Percentiles rank a stretch among this genome's conserved stretches.
Conservation (phyloP, 1,284 basidiomycete genomes). For the Filobasidium uniguttulatum region DNA sequence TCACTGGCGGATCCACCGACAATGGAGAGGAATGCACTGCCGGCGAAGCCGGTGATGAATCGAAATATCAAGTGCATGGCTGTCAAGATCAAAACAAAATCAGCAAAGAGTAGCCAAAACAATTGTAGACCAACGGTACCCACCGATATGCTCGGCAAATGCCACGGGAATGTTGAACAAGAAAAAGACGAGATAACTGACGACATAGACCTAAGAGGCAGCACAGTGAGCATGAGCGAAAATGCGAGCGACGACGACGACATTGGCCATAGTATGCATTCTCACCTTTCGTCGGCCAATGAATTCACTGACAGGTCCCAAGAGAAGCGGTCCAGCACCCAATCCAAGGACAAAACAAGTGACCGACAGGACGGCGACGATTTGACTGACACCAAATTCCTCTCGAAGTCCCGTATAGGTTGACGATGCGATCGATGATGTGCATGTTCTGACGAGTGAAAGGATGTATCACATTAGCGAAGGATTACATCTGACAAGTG, state of each 20-base stretch:
- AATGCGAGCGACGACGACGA: too few species aligned
- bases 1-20: slow-evolving; percentile 67
- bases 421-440: slow-evolving; percentile 55
- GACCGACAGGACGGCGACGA: slow-evolving; percentile 58
- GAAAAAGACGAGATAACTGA: slow-evolving; percentile 24
- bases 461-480: background rate
- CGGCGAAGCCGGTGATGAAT: slow-evolving; percentile 51
- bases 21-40: slow-evolving; percentile 63
- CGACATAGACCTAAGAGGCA: slow-evolving; percentile 21
- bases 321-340: slow-evolving; percentile 42
- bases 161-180: slow-evolving; percentile 52
- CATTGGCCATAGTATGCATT: too few species aligned
- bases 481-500: background rate
- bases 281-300: slow-evolving; percentile 39
- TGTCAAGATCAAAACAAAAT: slow-evolving; percentile 10
- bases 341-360: slow-evolving; percentile 51
- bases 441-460: slow-evolving; percentile 50
- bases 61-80: slow-evolving; percentile 54
- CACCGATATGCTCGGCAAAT: slow-evolving; percentile 49
- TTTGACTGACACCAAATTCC: slow-evolving; percentile 49
- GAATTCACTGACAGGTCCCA: slow-evolving; percentile 47
- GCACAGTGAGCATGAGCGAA: too few species aligned
- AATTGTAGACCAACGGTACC: too few species aligned
- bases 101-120: too few species aligned
- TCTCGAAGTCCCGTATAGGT: slow-evolving; percentile 49